Evolutionary conservation across 2,329 filamentous ascomycete genomes (phyloP).

Genomic region (Ceratocystis smalleyi): DNA sequence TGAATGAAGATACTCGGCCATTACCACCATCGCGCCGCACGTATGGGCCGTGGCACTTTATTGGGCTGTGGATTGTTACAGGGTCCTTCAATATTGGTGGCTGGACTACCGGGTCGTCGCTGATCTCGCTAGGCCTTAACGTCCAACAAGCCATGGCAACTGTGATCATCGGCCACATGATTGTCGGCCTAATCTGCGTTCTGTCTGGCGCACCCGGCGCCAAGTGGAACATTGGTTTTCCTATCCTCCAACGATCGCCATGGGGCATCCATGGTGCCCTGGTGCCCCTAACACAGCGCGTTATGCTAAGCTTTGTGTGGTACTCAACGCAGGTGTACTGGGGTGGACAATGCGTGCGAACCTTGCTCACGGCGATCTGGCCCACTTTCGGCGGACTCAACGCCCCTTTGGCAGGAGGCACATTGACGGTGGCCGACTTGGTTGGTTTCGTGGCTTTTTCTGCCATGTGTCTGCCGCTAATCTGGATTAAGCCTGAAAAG

Average conservation of each 20-base stretch:
- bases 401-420: constrained; percentile 23
- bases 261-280: constrained; percentile 29
- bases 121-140: constrained; percentile 30
- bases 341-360: constrained; percentile 23
- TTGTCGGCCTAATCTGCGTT: constrained; percentile 30
- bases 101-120: constrained; percentile 24
- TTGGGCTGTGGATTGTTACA: constrained; percentile 24
- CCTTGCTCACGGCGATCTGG: constrained; percentile 32
- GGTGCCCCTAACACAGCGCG: constrained; percentile 29
- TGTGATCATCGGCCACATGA: constrained; percentile 29
- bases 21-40: constrained; percentile 22
- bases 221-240: constrained; percentile 30
- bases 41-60: constrained; percentile 24
- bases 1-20: constrained; percentile 23
- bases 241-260: constrained; percentile 26
- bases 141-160: constrained; percentile 30
- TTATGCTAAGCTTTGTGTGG: constrained; percentile 37
- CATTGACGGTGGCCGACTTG: constrained; percentile 27
- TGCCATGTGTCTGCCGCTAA: constrained; percentile 31
- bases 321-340: constrained; percentile 29
- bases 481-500: constrained; percentile 33
- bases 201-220: constrained; percentile 28
- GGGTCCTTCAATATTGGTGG: constrained; percentile 25
- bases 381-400: constrained; percentile 30
- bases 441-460: constrained; percentile 26